Evolutionary conservation across 2,329 filamentous ascomycete species (phyloP), one percentile per base, ranked within the genome.

Genomic region (Colletotrichum destructivum): DNA sequence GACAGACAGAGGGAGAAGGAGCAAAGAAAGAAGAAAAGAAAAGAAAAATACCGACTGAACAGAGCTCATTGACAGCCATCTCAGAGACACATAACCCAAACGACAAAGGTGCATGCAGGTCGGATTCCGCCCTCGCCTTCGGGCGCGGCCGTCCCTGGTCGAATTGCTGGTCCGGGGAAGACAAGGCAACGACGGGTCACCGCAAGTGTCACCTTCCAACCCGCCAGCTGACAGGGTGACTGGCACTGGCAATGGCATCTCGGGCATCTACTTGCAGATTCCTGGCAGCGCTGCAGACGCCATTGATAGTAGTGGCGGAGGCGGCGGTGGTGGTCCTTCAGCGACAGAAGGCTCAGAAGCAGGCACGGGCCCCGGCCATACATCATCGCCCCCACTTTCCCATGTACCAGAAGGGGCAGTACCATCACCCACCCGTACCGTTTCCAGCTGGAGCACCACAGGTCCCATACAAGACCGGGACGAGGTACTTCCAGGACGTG

Each of bases 121-220:
- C 77, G 87, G 87, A 81, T 81, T 88, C 70, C 82, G 82, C 69
- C 85, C 85, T 64, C 82, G 81, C 72, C 81, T 89, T 75, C 85
- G 82, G 85, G 84, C 85, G 76, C 84, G 86, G 81, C 86, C 84
- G 76, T 88, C 86, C 73, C 80, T 89, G 75, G 83, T 89, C 79
- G 87, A 88, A 73, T 82, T 89, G 72, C 80, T 85, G 71, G 80
- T 86, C 74, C 81, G 82, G 72, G 77, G 81, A 75, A 77, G 75
- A 75, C 74, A 76, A 69, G 74, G 70, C 26, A 76, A 76, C 74
- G 75, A 75, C 73, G 68, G 54, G 35, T 66, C 57, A 46, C 35
- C 66, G 74, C 74, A 68, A 66, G 73, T 71, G 66, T 64, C 73
- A 64, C 66, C 69, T 63, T 60, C 54, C 62, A 66, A 59, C 66